A percentile compares a stretch with the other conserved stretches of the same genome.
Conservation (phyloP, 805 yeast genomes). For the Cyberlindnera euphorbiiphila region DNA sequence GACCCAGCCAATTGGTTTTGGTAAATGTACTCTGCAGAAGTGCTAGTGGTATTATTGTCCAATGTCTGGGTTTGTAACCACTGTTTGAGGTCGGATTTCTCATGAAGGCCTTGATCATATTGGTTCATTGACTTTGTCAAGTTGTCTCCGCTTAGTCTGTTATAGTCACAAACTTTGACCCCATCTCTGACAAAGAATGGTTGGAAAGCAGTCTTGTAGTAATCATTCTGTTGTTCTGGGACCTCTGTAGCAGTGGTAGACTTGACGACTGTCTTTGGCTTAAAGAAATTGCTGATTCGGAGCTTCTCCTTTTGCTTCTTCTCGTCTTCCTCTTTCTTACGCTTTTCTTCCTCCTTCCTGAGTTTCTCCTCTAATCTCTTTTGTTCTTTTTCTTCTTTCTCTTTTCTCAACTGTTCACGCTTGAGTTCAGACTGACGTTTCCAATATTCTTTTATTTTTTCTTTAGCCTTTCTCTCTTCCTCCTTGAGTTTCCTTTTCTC, state of each 20-base stretch:
- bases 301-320: conserved; percentile 30
- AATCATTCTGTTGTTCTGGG: conserved; percentile 20
- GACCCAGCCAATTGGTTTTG: conserved; percentile 31
- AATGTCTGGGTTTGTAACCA: conserved; percentile 9
- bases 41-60: too few relatives aligned
- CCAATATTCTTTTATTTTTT: conserved; percentile 18
- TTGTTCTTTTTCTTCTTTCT: conserved; percentile 32
- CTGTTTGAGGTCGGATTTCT: conserved; percentile 2
- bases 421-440: conserved; percentile 1
- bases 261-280: conserved; percentile 25
- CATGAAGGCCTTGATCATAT: conserved; percentile 13
- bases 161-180: conserved; percentile 22
- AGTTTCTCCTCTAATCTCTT: conserved; percentile 25
- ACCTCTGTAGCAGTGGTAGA: conserved; percentile 8
- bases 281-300: conserved; percentile 30
- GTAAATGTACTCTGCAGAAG: conserved; percentile 31
- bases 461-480: conserved; percentile 5
- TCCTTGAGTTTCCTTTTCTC: conserved; percentile 22
- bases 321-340: conserved; percentile 34
- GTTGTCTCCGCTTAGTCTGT: conserved; percentile 1
- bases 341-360: conserved; percentile 21
- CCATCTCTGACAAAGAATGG: conserved; percentile 36
- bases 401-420: conserved; percentile 26
- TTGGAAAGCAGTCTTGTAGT: conserved; percentile 16
- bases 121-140: conserved; percentile 5